Evolutionary conservation across 2,329 filamentous ascomycete species (phyloP).

Genomic region (Penicillium sp.): DNA sequence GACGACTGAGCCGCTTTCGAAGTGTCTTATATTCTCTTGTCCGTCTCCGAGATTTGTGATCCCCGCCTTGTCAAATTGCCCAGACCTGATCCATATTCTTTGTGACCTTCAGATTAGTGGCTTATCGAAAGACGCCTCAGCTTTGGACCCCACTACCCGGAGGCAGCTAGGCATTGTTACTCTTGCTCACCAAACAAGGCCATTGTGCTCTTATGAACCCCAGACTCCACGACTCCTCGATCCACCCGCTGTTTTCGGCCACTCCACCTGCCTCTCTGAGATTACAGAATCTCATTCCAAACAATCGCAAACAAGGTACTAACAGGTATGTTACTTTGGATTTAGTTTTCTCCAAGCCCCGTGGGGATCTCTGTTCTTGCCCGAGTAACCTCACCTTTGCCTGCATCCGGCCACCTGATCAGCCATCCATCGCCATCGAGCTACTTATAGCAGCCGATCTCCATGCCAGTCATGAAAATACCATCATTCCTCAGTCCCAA

Average conservation of each 20-base stretch:
- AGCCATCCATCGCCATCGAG: constrained; percentile 11
- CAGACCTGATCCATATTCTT: neutral
- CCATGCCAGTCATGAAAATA: constrained; percentile 27
- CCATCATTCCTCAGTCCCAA: constrained; percentile 22
- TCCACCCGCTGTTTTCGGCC: constrained; percentile 21
- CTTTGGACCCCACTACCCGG: neutral
- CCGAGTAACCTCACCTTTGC: neutral
- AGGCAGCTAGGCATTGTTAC: constrained; percentile 7
- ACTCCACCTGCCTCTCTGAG: constrained; percentile 10
- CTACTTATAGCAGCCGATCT: constrained; percentile 34
- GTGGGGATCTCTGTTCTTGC: constrained; percentile 15
- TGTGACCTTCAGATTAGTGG: neutral
- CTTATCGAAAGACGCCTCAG: neutral
- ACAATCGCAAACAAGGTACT: constrained; percentile 8
- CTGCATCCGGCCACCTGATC: constrained; percentile 21
- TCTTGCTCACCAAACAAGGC: constrained; percentile 4
- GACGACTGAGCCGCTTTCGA: neutral
- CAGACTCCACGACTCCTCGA: constrained; percentile 10
- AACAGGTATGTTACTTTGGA: constrained; percentile 4
- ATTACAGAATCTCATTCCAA: neutral
- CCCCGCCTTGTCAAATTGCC: neutral
- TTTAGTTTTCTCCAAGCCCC: neutral
- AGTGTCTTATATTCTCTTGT: neutral
- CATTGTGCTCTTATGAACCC: constrained; percentile 19
- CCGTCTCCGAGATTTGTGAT: neutral